Conservation (phyloP, 1,139 yeast genomes). For the Candida pseudoviswanathii region DNA sequence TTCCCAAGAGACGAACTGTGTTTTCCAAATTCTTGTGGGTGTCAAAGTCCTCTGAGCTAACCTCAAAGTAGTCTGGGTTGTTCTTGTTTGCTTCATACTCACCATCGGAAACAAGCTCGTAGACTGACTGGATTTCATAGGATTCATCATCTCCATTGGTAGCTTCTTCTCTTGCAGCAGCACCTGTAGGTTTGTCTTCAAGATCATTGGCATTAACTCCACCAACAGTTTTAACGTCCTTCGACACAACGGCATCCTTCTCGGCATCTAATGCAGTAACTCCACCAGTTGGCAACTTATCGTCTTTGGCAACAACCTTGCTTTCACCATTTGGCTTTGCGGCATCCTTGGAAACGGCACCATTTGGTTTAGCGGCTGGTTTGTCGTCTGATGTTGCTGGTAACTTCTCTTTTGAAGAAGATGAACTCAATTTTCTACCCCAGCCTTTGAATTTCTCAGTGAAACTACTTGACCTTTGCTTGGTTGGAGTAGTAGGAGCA, state of each 20-base stretch:
- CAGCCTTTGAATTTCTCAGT: conserved; percentile 26
- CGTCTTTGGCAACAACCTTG: conserved; percentile 7
- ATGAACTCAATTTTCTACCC: conserved; percentile 21
- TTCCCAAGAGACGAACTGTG: conserved; percentile 9
- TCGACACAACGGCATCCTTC: conserved; percentile 4
- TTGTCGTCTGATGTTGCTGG: conserved; percentile 1
- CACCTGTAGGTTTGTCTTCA: conserved; percentile 8
- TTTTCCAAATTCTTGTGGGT: conserved; percentile 22
- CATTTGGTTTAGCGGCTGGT: conserved; percentile 2
- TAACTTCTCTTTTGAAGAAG: conserved; percentile 1
- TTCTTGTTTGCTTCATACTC: conserved; percentile 48
- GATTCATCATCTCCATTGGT: conserved; percentile 18
- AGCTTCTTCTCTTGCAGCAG: conserved; percentile 10
- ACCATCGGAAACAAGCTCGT: conserved; percentile 52
- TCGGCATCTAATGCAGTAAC: conserved; percentile 7
- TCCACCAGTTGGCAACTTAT: conserved; percentile 10
- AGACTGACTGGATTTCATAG: conserved; percentile 43
- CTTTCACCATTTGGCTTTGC: conserved; percentile 4
- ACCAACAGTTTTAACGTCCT: conserved; percentile 8
- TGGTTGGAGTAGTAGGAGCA: conserved; percentile 11
- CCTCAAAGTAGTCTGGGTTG: conserved; percentile 54
- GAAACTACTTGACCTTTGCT: conserved; percentile 22
- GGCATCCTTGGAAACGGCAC: conserved; percentile 8
- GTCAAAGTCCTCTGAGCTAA: conserved; percentile 39
- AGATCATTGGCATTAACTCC: conserved; percentile 15